A percentile compares a stretch with the other conserved stretches of the same genome.
phyloP scores from a whole-genome alignment of 2,329 filamentous ascomycete species.

The Aspergillus japonicus region DNA sequence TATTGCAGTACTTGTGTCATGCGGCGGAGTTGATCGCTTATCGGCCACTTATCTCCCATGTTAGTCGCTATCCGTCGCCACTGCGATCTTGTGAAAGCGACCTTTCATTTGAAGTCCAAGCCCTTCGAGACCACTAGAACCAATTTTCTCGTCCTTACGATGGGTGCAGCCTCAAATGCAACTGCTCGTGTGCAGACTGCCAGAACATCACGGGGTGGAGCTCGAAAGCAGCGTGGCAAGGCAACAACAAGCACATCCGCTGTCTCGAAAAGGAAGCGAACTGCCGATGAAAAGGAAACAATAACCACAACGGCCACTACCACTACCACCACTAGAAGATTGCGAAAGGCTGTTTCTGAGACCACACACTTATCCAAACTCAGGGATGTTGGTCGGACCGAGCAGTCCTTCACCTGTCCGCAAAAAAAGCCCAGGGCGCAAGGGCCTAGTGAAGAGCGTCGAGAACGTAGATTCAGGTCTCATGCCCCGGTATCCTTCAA shows the following conservation, averaged over 20 bases:
- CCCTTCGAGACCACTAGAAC: background rate
- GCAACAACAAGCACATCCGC: background rate
- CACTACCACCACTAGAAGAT: background rate
- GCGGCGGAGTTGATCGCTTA: background rate
- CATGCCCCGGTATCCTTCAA: conserved; percentile 49
- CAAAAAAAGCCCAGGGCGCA: conserved; percentile 14
- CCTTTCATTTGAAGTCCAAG: background rate
- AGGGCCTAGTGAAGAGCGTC: conserved; percentile 37
- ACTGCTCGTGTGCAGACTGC: background rate
- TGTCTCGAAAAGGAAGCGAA: conserved; percentile 19
- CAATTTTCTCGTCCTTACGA: background rate
- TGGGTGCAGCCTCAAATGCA: background rate
- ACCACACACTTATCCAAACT: background rate
- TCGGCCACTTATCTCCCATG: background rate
- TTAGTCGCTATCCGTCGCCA: background rate
- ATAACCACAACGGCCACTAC: background rate
- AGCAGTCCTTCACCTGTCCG: conserved; percentile 6
- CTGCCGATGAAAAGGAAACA: background rate
- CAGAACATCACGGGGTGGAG: background rate
- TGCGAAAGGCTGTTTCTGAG: background rate
- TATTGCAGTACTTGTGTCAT: background rate
- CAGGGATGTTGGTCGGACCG: conserved; percentile 21
- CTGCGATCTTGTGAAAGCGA: background rate
- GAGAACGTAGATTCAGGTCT: conserved; percentile 41
- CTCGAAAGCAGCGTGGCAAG: background rate